A percentile compares a stretch with the other conserved stretches of the same genome.
Conservation (phyloP, 805 yeast genomes). For the Candida taoyuanica region DNA sequence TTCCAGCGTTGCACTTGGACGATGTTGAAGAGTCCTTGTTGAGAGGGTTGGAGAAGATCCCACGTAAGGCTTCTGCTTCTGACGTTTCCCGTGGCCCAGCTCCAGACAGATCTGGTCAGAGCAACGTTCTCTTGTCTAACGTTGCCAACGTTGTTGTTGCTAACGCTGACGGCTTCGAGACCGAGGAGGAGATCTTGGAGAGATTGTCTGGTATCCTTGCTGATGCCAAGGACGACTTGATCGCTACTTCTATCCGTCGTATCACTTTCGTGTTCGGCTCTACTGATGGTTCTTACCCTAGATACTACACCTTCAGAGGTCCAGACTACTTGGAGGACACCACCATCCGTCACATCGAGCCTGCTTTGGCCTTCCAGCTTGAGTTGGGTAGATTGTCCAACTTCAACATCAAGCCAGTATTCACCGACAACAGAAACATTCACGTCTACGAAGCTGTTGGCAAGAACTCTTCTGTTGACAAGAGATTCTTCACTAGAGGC, state of each 20-base stretch:
- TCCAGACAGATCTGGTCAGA: conserved; percentile 38
- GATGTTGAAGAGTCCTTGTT: conserved; percentile 81
- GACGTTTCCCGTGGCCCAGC: conserved; percentile 39
- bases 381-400: conserved; percentile 92
- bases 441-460: conserved; percentile 97
- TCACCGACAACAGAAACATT: conserved; percentile 94
- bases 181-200: conserved; percentile 62
- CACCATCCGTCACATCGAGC: conserved; percentile 96
- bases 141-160: conserved; percentile 79
- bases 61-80: conserved; percentile 37
- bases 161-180: conserved; percentile 65
- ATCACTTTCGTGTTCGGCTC: conserved; percentile 86
- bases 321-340: conserved; percentile 82
- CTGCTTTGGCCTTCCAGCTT: conserved; percentile 95
- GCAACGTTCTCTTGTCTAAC: conserved; percentile 50
- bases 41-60: conserved; percentile 70
- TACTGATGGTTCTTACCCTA: conserved; percentile 83
- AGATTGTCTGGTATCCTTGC: conserved; percentile 62
- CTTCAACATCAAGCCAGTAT: conserved; percentile 90
- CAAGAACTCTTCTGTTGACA: conserved; percentile 88
- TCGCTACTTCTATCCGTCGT: conserved; percentile 78
- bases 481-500: conserved; percentile 95
- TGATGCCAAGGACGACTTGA: conserved; percentile 66
- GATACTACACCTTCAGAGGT: conserved; percentile 92
- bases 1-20: conserved; percentile 77